phyloP scores from a whole-genome alignment of 495 filamentous ascomycete genomes.

The Niebla homalea region DNA sequence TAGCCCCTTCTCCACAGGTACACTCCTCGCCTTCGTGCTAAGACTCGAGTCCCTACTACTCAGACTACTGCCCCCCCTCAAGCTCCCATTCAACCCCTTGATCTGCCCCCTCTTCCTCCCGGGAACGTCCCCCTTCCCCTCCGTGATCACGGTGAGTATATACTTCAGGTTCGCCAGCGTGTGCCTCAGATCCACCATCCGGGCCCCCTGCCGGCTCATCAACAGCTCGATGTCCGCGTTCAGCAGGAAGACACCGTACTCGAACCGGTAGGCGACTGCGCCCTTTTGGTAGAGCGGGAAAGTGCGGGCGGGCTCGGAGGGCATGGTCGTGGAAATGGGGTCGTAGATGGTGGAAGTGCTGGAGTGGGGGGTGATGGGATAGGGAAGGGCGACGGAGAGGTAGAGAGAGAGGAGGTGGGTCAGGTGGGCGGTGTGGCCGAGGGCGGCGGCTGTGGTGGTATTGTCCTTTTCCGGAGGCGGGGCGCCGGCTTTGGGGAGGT shows the following conservation, averaged over 20 bases:
- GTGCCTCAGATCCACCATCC: conserved; percentile 73
- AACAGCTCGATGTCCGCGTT: conserved; percentile 90
- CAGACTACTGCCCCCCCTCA: background rate
- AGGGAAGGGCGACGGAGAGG: conserved; percentile 63
- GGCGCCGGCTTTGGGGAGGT: conserved; percentile 66
- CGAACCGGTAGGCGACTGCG: conserved; percentile 70
- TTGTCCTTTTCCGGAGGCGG: conserved; percentile 43
- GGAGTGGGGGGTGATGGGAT: conserved; percentile 57
- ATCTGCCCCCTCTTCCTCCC: conserved; percentile 67
- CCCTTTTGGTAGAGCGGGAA: conserved; percentile 73
- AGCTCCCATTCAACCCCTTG: conserved; percentile 37
- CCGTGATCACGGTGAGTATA: conserved; percentile 72
- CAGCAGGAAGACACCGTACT: conserved; percentile 86
- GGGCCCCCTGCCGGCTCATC: conserved; percentile 56
- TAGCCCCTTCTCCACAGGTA: too few species aligned
- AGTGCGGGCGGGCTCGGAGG: conserved; percentile 42
- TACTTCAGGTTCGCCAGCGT: conserved; percentile 91
- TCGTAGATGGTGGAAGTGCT: conserved; percentile 71
- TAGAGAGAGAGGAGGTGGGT: conserved; percentile 71
- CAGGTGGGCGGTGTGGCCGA: conserved; percentile 71
- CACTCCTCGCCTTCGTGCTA: background rate
- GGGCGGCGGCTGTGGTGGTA: conserved; percentile 60
- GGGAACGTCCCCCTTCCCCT: conserved; percentile 63
- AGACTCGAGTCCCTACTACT: background rate
- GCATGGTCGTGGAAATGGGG: conserved; percentile 54